Percentiles rank a stretch among this genome's conserved stretches.
phyloP scores from a whole-genome alignment of 305 asterid species.

The Fraxinus angustifolia region DNA sequence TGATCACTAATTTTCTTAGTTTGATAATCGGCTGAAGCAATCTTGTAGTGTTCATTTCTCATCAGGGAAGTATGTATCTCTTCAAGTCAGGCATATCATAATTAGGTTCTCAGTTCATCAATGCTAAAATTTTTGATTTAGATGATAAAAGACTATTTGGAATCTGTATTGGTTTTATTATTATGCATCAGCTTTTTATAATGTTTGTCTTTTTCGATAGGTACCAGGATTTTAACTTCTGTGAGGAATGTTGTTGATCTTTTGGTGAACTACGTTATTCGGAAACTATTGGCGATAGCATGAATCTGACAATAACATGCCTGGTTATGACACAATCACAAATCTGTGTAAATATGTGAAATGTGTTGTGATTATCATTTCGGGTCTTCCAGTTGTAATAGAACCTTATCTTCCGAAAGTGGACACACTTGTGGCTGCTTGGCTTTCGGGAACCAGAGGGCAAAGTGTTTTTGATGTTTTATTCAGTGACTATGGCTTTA shows the following conservation, averaged over 20 bases:
- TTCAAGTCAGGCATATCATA: neutral
- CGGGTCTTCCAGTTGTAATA: slow-evolving; percentile 61
- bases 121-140: neutral
- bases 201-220: slow-evolving; percentile 15
- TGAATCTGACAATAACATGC: slow-evolving; percentile 42
- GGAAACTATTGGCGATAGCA: slow-evolving; percentile 45
- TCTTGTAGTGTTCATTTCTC: too few species aligned
- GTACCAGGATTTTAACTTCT: slow-evolving; percentile 51
- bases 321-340: slow-evolving; percentile 44
- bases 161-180: neutral
- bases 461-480: slow-evolving; percentile 58
- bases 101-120: neutral
- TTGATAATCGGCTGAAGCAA: neutral
- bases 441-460: slow-evolving; percentile 78
- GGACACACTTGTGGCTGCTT: slow-evolving; percentile 64
- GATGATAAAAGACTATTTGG: neutral
- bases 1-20: neutral
- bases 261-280: slow-evolving; percentile 50
- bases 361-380: slow-evolving; percentile 52
- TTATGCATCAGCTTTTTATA: neutral
- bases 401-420: slow-evolving; percentile 41
- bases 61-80: neutral
- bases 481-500: slow-evolving; percentile 57
- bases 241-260: slow-evolving; percentile 45
- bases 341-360: slow-evolving; percentile 49